These are phyloP conservation scores for Haplosporangium sp. DNA, from an alignment of 371 early-diverging fungal species.

Conservation along the genomic window DNA sequence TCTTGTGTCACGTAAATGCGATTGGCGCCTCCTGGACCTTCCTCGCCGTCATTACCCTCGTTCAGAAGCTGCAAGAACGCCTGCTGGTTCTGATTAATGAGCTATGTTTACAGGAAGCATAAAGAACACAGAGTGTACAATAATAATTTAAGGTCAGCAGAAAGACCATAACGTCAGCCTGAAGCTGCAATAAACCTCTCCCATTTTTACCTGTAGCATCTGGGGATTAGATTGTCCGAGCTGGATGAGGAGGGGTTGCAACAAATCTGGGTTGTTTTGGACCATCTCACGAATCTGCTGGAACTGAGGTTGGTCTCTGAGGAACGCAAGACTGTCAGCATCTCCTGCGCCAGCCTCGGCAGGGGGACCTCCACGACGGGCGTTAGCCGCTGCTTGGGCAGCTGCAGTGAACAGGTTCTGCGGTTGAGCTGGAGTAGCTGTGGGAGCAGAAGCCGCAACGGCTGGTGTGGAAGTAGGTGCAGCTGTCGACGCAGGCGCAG, in stretches of 20 bases:
- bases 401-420: slow-evolving; percentile 72
- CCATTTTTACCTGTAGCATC: slow-evolving; percentile 69
- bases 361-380: slow-evolving; percentile 56
- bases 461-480: slow-evolving; percentile 58
- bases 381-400: slow-evolving; percentile 61
- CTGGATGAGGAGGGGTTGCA: slow-evolving; percentile 89
- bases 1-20: slow-evolving; percentile 89
- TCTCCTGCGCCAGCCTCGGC: slow-evolving; percentile 33
- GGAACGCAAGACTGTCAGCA: slow-evolving; percentile 63
- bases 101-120: slow-evolving; percentile 22
- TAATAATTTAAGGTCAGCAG: not conserved
- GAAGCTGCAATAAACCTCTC: not conserved
- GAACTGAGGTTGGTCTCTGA: slow-evolving; percentile 89
- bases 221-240: slow-evolving; percentile 89
- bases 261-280: slow-evolving; percentile 86
- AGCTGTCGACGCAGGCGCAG: slow-evolving; percentile 47
- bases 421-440: slow-evolving; percentile 34
- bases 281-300: slow-evolving; percentile 90
- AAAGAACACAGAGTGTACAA: not conserved
- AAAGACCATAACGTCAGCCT: no score
- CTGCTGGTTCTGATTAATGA: slow-evolving; percentile 82
- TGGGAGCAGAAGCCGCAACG: slow-evolving; percentile 22
- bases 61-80: slow-evolving; percentile 84
- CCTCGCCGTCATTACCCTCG: slow-evolving; percentile 70
- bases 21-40: slow-evolving; percentile 61